Evolutionary conservation across 805 yeast species (phyloP), one percentile per base, ranked within the genome.

Genomic region (Starmerella stellata): DNA sequence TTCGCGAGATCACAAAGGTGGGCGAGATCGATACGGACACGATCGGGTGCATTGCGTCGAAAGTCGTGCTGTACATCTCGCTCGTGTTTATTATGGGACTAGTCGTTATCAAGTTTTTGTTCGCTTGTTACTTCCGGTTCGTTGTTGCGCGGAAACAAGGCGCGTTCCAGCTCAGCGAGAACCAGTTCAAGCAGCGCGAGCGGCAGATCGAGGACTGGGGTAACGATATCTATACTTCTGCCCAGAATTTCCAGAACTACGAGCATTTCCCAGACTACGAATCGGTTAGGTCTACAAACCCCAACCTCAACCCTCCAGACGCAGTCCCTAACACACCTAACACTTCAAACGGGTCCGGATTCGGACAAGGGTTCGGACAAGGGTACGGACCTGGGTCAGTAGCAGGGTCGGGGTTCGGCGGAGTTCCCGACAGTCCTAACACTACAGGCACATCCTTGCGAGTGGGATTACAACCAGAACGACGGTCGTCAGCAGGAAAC

Each of bases 71-170:
- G 43, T 72, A 73, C 49, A 68, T 78, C 5, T 79, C 95, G 1
- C 66, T 90, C 51, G 75, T 78, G 8, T 82, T 90, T 54, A 85
- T 90, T 50, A 64, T 90, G 41, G 69, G 92, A 2, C 71, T 90
- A 38, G 93, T 83, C 19, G 52, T 75, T 38, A 65, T 65, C 32
- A 85, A 85, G 59, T 90, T 90, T 51, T 40, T 78, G 13, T 64
- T 87, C 56, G 95, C 98, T 0, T 75, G 87, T 53, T 81, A 83
- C 55, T 90, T 77, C 65, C 74, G 78, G 49, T 87, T 95, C 93
- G 59, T 72, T 41, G 60, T 87, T 16, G 68, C 94, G 8, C 70
- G 73, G 32, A 65, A 59, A 27, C 95, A 83, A 60, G 96, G 96
- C 44, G 90, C 90, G 2, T 69, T 68, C 43, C 61, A 61, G 21